These are phyloP conservation scores for Myochromella boudieri DNA, from an alignment of 768 basidiomycete species.

Conservation along the genomic window DNA sequence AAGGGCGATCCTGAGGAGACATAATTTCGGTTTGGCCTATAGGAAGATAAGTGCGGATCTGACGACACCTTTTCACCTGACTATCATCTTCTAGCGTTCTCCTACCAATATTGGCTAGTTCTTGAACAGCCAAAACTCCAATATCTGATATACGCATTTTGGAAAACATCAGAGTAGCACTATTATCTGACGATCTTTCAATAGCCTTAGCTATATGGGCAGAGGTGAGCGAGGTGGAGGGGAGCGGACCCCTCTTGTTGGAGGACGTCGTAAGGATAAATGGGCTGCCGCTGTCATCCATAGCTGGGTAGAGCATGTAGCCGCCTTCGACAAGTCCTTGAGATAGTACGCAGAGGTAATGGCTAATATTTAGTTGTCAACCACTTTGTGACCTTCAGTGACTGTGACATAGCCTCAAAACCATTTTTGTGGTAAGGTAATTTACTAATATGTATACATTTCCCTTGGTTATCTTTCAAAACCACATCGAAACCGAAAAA, in stretches of 20 bases:
- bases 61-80: constrained; percentile 56
- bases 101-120: constrained; percentile 64
- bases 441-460: too few species aligned
- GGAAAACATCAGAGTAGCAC: constrained; percentile 82
- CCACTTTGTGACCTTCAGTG: not conserved
- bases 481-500: constrained; percentile 92
- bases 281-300: constrained; percentile 22
- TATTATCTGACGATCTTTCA: constrained; percentile 67
- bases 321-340: not conserved
- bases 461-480: constrained; percentile 35
- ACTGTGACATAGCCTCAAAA: not conserved
- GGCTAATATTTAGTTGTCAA: too few species aligned
- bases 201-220: constrained; percentile 67
- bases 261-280: constrained; percentile 24
- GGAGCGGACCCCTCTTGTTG: constrained; percentile 8
- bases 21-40: not conserved
- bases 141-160: constrained; percentile 78
- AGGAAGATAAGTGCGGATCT: not conserved
- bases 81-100: constrained; percentile 48
- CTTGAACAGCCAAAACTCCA: constrained; percentile 70
- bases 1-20: constrained; percentile 70
- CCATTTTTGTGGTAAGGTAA: constrained; percentile 1
- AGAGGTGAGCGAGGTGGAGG: constrained; percentile 43
- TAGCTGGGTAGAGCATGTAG: constrained; percentile 7
- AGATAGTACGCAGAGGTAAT: not conserved